Evolutionary conservation across 106 monocot species (phyloP).

Genomic region (Dendrobium nobile): DNA sequence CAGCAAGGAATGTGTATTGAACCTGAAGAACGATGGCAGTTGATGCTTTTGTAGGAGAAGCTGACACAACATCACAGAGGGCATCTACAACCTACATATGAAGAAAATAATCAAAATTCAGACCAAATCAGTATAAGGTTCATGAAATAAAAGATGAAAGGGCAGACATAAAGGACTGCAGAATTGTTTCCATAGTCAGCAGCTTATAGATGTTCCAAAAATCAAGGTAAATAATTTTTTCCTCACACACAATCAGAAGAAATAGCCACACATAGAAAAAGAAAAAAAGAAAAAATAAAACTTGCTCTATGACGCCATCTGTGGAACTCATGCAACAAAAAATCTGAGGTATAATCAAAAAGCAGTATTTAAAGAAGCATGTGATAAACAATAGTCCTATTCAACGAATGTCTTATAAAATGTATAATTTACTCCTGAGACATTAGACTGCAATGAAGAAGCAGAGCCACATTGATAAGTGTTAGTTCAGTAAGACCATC

Average conservation of each 20-base stretch:
- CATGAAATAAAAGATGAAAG: neutral
- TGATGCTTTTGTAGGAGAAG: constrained; percentile 91
- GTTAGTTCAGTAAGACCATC: too few relatives aligned
- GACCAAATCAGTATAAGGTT: neutral
- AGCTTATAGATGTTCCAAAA: neutral
- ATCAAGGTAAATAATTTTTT: too few relatives aligned
- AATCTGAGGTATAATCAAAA: too few relatives aligned
- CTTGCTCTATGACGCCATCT: neutral
- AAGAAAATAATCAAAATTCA: neutral
- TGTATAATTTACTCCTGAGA: too few relatives aligned
- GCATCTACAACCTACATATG: constrained; percentile 84
- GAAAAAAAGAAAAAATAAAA: neutral
- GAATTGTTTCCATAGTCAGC: neutral
- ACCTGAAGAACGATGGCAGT: constrained; percentile 98
- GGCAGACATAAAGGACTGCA: neutral
- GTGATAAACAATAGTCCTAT: too few relatives aligned
- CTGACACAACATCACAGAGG: constrained; percentile 85
- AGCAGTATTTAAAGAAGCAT: too few relatives aligned
- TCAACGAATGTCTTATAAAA: too few relatives aligned
- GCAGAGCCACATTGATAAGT: too few relatives aligned
- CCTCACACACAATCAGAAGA: neutral
- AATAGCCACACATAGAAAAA: neutral
- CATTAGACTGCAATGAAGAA: too few relatives aligned
- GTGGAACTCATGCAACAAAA: neutral
- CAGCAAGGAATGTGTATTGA: constrained; percentile 8